These are phyloP conservation scores for Lactarius hatsudake DNA, from an alignment of 768 basidiomycete species.

Conservation along the genomic window DNA sequence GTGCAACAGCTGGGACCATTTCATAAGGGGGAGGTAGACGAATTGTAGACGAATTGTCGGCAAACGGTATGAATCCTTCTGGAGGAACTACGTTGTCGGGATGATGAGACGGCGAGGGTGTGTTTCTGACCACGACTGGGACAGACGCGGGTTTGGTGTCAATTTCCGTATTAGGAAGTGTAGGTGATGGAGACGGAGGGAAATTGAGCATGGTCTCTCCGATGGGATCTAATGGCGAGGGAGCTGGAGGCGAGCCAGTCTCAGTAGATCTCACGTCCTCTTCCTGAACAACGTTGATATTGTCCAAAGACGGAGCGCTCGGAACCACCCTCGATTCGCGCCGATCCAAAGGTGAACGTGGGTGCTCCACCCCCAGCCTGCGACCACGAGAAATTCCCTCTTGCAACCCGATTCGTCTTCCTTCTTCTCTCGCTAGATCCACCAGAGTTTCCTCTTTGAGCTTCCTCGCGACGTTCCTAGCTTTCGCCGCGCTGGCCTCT, in stretches of 20 bases:
- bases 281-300: constrained; percentile 13
- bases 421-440: constrained; percentile 53
- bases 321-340: constrained; percentile 6
- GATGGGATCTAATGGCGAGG: constrained; percentile 25
- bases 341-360: constrained; percentile 24
- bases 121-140: constrained; percentile 18
- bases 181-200: constrained; percentile 19
- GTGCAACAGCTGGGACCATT: constrained; percentile 16
- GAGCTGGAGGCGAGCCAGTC: not conserved
- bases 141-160: not conserved
- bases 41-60: constrained; percentile 22
- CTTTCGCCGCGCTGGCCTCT: constrained; percentile 44
- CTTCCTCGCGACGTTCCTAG: constrained; percentile 46
- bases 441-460: constrained; percentile 47
- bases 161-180: constrained; percentile 6
- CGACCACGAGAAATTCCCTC: constrained; percentile 45
- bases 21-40: constrained; percentile 27
- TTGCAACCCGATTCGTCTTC: constrained; percentile 49
- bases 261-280: constrained; percentile 9
- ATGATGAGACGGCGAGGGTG: constrained; percentile 15
- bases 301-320: constrained; percentile 6
- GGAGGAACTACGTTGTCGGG: constrained; percentile 22
- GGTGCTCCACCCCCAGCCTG: constrained; percentile 34
- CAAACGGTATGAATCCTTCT: constrained; percentile 26
- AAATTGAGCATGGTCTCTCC: constrained; percentile 27